Evolutionary conservation across 1,284 basidiomycete species (phyloP).

Genomic region (Sporisorium graminicola): DNA sequence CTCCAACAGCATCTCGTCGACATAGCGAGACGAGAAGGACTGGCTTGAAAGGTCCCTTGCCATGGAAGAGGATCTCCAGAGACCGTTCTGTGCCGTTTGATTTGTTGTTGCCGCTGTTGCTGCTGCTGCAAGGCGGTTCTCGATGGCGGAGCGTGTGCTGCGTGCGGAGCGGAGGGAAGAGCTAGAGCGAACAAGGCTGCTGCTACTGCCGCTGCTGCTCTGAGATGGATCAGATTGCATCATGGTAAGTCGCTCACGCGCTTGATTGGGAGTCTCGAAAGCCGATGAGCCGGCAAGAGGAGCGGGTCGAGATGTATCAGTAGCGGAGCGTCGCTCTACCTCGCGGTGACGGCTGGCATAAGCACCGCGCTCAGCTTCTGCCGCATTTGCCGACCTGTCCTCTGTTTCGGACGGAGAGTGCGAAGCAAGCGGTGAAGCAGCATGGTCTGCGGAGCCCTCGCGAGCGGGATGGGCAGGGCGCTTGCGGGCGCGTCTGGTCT

Average conservation of each 20-base stretch:
- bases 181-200: slow-evolving; percentile 2
- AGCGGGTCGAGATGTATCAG: neutral
- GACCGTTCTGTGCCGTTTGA: neutral
- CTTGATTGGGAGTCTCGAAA: slow-evolving; percentile 22
- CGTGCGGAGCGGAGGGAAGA: slow-evolving; percentile 9
- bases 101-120: neutral
- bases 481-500: slow-evolving; percentile 31
- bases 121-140: slow-evolving; percentile 2
- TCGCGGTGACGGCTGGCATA: slow-evolving; percentile 5
- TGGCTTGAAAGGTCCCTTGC: neutral
- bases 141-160: slow-evolving; percentile 15
- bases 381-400: neutral
- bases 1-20: neutral
- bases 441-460: slow-evolving; percentile 17
- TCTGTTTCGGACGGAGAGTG: slow-evolving; percentile 3
- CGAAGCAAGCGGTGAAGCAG: slow-evolving; percentile 5
- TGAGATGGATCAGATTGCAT: slow-evolving; percentile 14
- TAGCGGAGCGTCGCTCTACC: slow-evolving; percentile 9
- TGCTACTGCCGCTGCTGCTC: neutral
- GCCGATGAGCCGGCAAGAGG: slow-evolving; percentile 4
- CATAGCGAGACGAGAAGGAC: slow-evolving; percentile 16
- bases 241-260: slow-evolving; percentile 21
- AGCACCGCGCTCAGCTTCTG: slow-evolving; percentile 3
- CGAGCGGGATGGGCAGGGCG: slow-evolving; percentile 26
- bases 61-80: slow-evolving; percentile 9